Percentiles rank a stretch among this genome's conserved stretches.
phyloP scores from a whole-genome alignment of 345 rosid species.

The Microcos paniculata region DNA sequence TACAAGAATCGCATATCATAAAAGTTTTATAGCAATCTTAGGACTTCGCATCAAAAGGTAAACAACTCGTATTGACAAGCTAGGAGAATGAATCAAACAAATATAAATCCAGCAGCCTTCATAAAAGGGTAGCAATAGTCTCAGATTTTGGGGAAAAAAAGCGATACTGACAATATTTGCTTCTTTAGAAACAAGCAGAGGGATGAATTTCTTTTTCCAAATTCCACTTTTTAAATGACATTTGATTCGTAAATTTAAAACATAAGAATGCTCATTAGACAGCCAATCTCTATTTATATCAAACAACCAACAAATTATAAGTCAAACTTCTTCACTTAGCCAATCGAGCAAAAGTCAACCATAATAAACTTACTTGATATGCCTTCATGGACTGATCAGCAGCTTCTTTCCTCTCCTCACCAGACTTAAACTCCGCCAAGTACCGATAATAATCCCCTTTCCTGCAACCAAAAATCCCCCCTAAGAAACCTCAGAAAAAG shows the following conservation, averaged over 20 bases:
- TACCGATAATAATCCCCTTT: constrained; percentile 74
- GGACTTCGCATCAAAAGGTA: not conserved
- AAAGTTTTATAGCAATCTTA: not conserved
- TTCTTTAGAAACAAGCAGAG: not conserved
- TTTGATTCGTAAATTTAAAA: not conserved
- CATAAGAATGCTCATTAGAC: not conserved
- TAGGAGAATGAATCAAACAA: not conserved
- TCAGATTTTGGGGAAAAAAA: not conserved
- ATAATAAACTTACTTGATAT: constrained; percentile 40
- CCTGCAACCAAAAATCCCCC: constrained; percentile 39
- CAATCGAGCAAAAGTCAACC: not conserved
- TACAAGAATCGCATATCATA: not conserved
- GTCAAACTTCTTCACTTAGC: not conserved
- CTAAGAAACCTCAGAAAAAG: not conserved
- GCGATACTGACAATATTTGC: not conserved
- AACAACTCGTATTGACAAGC: not conserved
- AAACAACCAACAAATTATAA: constrained; percentile 2
- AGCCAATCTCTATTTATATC: not conserved
- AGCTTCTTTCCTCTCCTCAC: constrained; percentile 52
- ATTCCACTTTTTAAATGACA: not conserved
- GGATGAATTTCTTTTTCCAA: not conserved
- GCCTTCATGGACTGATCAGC: constrained; percentile 70
- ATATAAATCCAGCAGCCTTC: not conserved
- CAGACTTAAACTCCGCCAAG: constrained; percentile 55
- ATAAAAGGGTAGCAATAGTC: not conserved